Percentiles rank a stretch among this genome's conserved stretches.
phyloP scores from a whole-genome alignment of 31 red algal species.

The Asparagopsis taxiformis region DNA sequence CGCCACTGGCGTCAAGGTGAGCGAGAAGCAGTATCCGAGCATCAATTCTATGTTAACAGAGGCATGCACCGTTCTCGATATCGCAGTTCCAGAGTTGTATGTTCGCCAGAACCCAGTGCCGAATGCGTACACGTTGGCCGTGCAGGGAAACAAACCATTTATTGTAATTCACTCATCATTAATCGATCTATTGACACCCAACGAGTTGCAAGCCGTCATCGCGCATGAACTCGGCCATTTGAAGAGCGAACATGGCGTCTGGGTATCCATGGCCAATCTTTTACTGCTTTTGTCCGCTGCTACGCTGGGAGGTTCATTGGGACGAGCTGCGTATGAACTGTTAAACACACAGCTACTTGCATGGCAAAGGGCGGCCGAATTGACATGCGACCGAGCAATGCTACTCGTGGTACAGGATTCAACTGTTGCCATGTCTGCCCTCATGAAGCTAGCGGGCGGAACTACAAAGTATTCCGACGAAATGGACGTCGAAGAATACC shows the following conservation, averaged over 20 bases:
- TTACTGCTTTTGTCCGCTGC: constrained; percentile 59
- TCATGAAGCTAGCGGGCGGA: constrained; percentile 94
- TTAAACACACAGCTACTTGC: constrained; percentile 37
- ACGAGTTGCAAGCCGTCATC: constrained; percentile 87
- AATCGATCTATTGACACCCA: constrained; percentile 76
- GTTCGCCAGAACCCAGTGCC: constrained; percentile 78
- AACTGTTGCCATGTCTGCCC: constrained; percentile 43
- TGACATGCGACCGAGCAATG: constrained; percentile 93
- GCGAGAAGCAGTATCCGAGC: constrained; percentile 70
- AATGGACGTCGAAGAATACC: constrained; percentile 66
- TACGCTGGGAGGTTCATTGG: constrained; percentile 49
- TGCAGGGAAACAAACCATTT: constrained; percentile 86
- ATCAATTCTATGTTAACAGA: constrained; percentile 69
- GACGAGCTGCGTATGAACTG: constrained; percentile 38
- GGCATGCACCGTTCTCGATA: constrained; percentile 73
- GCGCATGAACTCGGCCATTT: constrained; percentile 98
- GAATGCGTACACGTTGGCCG: constrained; percentile 97
- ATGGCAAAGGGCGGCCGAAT: constrained; percentile 90
- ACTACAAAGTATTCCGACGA: constrained; percentile 42
- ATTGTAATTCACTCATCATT: constrained; percentile 94
- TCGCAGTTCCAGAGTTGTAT: constrained; percentile 85
- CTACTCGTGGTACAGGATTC: constrained; percentile 90
- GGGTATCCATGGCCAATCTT: constrained; percentile 87
- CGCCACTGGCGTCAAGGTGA: constrained; percentile 76
- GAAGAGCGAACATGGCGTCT: constrained; percentile 94